Base-by-base conservation (phyloP, 2,329 filamentous ascomycete species). In the Stachybotrys elegans region DNA sequence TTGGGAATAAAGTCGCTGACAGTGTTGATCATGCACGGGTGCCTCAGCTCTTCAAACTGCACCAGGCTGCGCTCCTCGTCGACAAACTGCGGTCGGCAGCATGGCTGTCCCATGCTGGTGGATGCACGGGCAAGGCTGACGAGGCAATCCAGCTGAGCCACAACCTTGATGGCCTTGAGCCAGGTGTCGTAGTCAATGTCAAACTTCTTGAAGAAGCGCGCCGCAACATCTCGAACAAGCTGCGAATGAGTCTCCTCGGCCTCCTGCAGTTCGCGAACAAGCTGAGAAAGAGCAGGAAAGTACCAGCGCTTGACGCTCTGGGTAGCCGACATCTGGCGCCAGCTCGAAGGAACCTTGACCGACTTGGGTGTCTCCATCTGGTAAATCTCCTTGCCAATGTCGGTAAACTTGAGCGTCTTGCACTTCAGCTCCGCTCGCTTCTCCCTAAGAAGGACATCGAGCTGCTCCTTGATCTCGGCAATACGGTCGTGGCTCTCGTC, bases 1-100 rank as follows among this genome's bases (percentile, higher is more conserved):
- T 98, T 98, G 4, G 93, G 93, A 48, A 98, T 98, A 58, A 98
- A 98, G 64, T 96, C 91, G 43, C 85, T 84, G 3, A 95, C 88
- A 4, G 84, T 87, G 48, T 86, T 88, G 48, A 91, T 75, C 79
- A 98, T 94, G 69, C 93, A 98, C 4, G 93, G 93, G 60, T 98
- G 93, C 25, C 93, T 85, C 44, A 98, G 79, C 58, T 96, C 92
- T 43, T 86, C 78, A 57, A 98, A 95, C 47, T 96, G 86, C n/a
- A 98, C 72, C 7, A 93, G 79, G 57, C 88, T 94, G 38, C 91
- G 81, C 51, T 93, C 84, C 40, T 86, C 77, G 17, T 96, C 85
- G 4, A 95, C 78, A 60, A 98, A 96, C n/a, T 76, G 69, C 0
- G 93, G 93, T 23, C 93, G 81, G 63, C 92, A 97, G 55, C 86